Evolutionary conservation across 768 basidiomycete genomes (phyloP).

Genomic region (Phaffia tasmanica): DNA sequence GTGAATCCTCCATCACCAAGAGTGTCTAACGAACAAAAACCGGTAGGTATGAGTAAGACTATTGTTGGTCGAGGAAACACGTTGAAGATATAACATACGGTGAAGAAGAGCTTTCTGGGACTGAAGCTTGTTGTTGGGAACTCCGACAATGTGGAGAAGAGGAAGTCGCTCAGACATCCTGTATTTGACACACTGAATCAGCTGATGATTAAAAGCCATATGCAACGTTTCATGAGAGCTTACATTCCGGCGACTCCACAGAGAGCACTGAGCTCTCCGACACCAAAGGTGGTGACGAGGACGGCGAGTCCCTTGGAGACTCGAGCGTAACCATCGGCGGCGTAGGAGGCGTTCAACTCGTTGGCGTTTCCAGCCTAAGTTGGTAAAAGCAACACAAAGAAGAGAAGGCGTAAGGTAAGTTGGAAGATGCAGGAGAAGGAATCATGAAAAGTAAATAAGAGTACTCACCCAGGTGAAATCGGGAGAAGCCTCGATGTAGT

Average conservation of each 20-base stretch:
- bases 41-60: background rate
- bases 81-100: constrained; percentile 33
- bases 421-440: no score
- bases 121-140: constrained; percentile 63
- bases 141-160: constrained; percentile 75
- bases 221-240: background rate
- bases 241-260: constrained; percentile 39
- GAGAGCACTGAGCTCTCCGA: constrained; percentile 68
- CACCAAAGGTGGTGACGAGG: constrained; percentile 73
- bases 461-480: constrained; percentile 58
- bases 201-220: no score
- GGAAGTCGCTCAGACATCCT: constrained; percentile 76
- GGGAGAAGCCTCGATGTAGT: constrained; percentile 65
- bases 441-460: no score
- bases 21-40: constrained; percentile 11
- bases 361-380: constrained; percentile 48
- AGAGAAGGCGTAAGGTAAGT: no score
- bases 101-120: constrained; percentile 60
- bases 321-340: constrained; percentile 85
- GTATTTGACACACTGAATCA: background rate
- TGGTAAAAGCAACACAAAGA: no score
- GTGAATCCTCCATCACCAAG: constrained; percentile 44
- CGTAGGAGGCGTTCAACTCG: constrained; percentile 69
- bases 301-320: constrained; percentile 55
- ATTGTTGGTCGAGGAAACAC: background rate